A percentile compares a stretch with the other conserved stretches of the same genome.
These are phyloP conservation scores for Backusella liffmaniae DNA, from an alignment of 192 early-diverging fungal species.

Conservation along the genomic window DNA sequence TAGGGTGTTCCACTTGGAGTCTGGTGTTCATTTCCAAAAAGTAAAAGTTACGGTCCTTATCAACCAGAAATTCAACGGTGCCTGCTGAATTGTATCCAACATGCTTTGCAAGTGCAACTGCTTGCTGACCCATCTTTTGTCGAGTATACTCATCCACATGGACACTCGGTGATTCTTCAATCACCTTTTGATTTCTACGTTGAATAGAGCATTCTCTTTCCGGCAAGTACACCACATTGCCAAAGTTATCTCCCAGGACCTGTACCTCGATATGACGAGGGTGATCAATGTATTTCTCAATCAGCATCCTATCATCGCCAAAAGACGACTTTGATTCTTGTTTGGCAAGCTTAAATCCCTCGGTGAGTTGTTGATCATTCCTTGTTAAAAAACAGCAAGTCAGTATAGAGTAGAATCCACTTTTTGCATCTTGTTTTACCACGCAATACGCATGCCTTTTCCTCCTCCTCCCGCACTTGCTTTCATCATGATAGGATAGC, in stretches of 20 bases:
- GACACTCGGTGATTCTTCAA: constrained; percentile 83
- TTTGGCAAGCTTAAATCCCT: constrained; percentile 77
- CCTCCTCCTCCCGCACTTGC: constrained; percentile 81
- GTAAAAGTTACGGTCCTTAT: constrained; percentile 72
- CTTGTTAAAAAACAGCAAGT: background rate
- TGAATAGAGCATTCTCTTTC: constrained; percentile 90
- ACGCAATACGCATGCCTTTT: constrained; percentile 84
- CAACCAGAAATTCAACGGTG: constrained; percentile 77
- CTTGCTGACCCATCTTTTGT: constrained; percentile 76
- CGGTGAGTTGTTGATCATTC: constrained; percentile 60
- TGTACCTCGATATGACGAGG: constrained; percentile 80
- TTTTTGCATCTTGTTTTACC: constrained; percentile 27
- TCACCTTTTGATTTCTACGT: constrained; percentile 79
- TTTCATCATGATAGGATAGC: constrained; percentile 85
- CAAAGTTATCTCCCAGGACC: constrained; percentile 65
- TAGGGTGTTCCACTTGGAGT: constrained; percentile 79
- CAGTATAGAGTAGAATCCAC: too few species aligned
- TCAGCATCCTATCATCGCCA: constrained; percentile 85
- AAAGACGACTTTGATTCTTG: constrained; percentile 83
- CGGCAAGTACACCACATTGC: constrained; percentile 80
- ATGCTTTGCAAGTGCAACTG: constrained; percentile 68
- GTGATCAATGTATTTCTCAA: constrained; percentile 91
- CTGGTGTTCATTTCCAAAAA: constrained; percentile 85
- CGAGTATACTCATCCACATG: constrained; percentile 63
- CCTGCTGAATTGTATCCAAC: constrained; percentile 75